Conservation (phyloP, 495 filamentous ascomycete species). For the Bathelium albidoporum region DNA sequence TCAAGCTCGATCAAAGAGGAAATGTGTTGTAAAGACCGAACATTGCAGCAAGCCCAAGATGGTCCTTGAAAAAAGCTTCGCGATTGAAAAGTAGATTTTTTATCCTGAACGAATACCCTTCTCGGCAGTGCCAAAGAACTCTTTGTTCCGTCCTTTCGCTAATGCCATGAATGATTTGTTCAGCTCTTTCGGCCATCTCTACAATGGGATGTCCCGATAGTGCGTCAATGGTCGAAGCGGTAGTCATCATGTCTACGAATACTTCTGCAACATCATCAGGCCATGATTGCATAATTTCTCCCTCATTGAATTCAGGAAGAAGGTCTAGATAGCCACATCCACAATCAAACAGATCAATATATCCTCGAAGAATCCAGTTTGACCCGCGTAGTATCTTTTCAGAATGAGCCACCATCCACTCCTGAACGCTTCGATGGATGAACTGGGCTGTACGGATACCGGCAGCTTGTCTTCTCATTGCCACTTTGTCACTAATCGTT, state of each 20-base stretch:
- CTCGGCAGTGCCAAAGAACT: background rate
- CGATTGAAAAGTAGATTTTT: background rate
- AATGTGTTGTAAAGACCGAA: slow-evolving; percentile 3
- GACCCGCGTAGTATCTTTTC: background rate
- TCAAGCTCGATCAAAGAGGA: background rate
- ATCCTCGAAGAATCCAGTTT: background rate
- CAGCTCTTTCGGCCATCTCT: background rate
- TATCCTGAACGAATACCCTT: background rate
- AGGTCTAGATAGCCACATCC: background rate
- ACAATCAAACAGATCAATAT: background rate
- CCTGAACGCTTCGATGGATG: slow-evolving; percentile 2
- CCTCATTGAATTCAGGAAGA: background rate
- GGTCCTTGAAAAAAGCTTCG: background rate
- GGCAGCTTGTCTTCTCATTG: background rate
- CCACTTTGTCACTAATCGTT: background rate
- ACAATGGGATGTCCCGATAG: background rate
- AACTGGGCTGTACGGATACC: background rate
- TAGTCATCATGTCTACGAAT: background rate
- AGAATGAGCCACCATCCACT: background rate
- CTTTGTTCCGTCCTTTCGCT: background rate
- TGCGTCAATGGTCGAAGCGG: background rate
- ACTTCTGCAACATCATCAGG: background rate
- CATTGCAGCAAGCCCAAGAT: background rate
- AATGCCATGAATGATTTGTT: background rate
- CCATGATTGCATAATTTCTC: background rate